A percentile compares a stretch with the other conserved stretches of the same genome.
phyloP scores from a whole-genome alignment of 805 yeast species.

The Candida xyloterini region DNA sequence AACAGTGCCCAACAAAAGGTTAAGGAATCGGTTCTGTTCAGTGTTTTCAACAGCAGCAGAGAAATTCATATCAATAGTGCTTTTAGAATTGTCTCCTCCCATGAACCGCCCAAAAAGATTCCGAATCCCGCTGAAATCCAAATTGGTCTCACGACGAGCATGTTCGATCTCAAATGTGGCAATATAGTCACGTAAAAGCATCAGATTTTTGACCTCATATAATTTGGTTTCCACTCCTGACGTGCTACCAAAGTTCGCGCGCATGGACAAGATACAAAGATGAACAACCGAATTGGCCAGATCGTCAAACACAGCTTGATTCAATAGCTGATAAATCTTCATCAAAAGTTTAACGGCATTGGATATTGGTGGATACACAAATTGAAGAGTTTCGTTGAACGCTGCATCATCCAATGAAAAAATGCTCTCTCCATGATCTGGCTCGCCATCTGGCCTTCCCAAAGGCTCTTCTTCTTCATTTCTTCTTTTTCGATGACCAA shows the following conservation, averaged over 20 bases:
- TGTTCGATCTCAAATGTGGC: slow-evolving; percentile 76
- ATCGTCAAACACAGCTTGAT: slow-evolving; percentile 79
- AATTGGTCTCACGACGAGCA: slow-evolving; percentile 63
- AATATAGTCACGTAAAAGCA: slow-evolving; percentile 67
- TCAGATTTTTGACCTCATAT: slow-evolving; percentile 67
- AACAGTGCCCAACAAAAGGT: slow-evolving; percentile 49
- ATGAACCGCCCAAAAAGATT: slow-evolving; percentile 40
- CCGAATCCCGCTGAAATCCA: slow-evolving; percentile 77
- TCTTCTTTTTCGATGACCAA: slow-evolving; percentile 41
- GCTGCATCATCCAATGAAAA: slow-evolving; percentile 10
- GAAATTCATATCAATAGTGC: slow-evolving; percentile 19
- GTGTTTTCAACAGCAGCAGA: slow-evolving; percentile 15
- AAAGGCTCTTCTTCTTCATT: background rate
- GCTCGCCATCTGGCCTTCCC: background rate
- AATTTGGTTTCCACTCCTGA: slow-evolving; percentile 61
- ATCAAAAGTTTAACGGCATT: slow-evolving; percentile 68
- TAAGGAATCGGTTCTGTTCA: slow-evolving; percentile 18
- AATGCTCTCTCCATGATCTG: slow-evolving; percentile 13
- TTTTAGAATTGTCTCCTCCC: slow-evolving; percentile 23
- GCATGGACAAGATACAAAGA: slow-evolving; percentile 63
- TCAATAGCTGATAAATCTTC: slow-evolving; percentile 75
- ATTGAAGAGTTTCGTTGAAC: slow-evolving; percentile 10
- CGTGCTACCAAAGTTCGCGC: slow-evolving; percentile 46
- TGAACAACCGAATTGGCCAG: slow-evolving; percentile 85
- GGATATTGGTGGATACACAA: slow-evolving; percentile 64